phyloP scores from a whole-genome alignment of 1,284 basidiomycete genomes.

The Leccinum pachyderme region DNA sequence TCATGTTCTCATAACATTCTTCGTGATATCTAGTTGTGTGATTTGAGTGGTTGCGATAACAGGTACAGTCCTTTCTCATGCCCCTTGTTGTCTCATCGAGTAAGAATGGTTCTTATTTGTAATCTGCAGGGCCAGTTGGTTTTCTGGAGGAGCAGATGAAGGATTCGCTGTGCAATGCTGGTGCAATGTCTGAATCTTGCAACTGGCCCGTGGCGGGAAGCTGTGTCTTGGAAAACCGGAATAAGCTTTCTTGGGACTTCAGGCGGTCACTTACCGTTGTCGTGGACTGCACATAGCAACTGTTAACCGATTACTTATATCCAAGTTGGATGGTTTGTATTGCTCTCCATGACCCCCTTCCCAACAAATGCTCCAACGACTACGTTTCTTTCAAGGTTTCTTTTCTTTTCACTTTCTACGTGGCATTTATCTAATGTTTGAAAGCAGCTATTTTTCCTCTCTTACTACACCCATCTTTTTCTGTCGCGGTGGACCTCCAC shows the following conservation, averaged over 20 bases:
- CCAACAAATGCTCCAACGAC: constrained; percentile 3
- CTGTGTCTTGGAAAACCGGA: background rate
- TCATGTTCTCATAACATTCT: background rate
- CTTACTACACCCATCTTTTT: background rate
- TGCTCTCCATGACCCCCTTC: background rate
- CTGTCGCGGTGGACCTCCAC: constrained; percentile 4
- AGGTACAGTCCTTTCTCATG: background rate
- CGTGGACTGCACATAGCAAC: background rate
- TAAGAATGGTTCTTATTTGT: background rate
- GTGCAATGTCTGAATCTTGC: background rate
- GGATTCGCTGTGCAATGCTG: background rate
- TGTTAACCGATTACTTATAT: background rate
- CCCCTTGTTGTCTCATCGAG: background rate
- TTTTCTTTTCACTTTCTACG: background rate
- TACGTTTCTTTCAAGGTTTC: constrained; percentile 9
- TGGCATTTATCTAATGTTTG: constrained; percentile 4
- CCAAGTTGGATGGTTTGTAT: background rate
- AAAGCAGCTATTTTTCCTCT: constrained; percentile 7
- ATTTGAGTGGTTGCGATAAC: background rate
- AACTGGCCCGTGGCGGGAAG: background rate
- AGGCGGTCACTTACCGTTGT: background rate
- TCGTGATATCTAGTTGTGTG: background rate
- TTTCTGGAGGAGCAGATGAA: background rate
- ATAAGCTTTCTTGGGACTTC: background rate
- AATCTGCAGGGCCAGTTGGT: background rate